Conservation (phyloP, 164 flowering plant genomes). For the Tetracentron sinense region DNA sequence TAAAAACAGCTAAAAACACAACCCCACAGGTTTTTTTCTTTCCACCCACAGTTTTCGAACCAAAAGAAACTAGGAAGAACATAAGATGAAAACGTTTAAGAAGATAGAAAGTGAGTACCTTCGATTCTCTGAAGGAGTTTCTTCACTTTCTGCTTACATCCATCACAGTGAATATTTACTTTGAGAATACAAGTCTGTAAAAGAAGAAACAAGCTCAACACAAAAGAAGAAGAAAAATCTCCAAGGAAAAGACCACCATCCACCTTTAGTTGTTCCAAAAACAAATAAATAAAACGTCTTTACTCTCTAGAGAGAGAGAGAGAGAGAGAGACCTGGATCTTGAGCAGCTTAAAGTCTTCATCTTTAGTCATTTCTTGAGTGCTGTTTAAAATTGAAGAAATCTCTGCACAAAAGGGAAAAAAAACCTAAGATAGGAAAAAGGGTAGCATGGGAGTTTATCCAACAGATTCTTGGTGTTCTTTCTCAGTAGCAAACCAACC, state of each 20-base stretch:
- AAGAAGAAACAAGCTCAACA: conserved; percentile 7
- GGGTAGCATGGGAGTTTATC: conserved; percentile 16
- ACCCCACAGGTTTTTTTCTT: too few species aligned
- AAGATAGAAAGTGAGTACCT: conserved; percentile 33
- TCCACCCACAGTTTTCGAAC: not conserved
- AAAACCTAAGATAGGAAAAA: conserved; percentile 11
- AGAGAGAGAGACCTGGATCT: conserved; percentile 60
- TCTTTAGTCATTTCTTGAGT: conserved; percentile 62
- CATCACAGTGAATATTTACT: conserved; percentile 65
- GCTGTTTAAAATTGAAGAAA: conserved; percentile 17
- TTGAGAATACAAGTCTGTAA: conserved; percentile 52
- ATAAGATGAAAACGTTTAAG: not conserved
- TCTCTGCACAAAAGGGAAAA: conserved; percentile 13
- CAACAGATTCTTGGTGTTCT: conserved; percentile 4
- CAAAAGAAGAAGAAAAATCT: conserved; percentile 12
- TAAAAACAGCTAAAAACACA: too few species aligned
- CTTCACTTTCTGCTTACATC: conserved; percentile 73
- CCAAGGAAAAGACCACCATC: conserved; percentile 16
- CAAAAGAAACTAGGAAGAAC: not conserved
- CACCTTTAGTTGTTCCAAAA: conserved; percentile 8
- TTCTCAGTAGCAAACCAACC: conserved; percentile 5
- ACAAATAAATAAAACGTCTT: not conserved
- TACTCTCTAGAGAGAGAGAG: conserved; percentile 7
- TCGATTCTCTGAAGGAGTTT: conserved; percentile 67
- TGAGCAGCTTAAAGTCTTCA: conserved; percentile 79